Conservation (phyloP, 2,329 filamentous ascomycete genomes). For the Beauveria scarabaeidicola region DNA sequence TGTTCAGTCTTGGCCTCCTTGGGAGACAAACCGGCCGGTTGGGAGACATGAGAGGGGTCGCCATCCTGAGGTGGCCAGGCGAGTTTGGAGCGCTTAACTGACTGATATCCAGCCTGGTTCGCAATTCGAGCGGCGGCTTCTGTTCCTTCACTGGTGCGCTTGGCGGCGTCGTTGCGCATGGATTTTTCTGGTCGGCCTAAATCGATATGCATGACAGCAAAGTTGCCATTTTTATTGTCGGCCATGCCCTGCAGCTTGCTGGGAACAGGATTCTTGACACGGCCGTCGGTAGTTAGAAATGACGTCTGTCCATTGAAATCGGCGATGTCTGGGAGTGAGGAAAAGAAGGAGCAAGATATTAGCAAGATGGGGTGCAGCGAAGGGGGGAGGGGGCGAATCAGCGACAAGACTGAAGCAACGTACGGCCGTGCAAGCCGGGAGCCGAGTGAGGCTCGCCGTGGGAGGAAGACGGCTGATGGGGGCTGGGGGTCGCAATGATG, state of each 20-base stretch:
- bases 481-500: constrained; percentile 1
- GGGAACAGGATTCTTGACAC: constrained; percentile 47
- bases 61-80: constrained; percentile 22
- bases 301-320: constrained; percentile 15
- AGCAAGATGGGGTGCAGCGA: not conserved
- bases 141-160: constrained; percentile 54
- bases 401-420: not conserved
- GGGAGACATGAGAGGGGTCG: constrained; percentile 14
- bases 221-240: constrained; percentile 49
- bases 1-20: constrained; percentile 51
- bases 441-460: constrained; percentile 1
- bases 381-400: not conserved
- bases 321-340: constrained; percentile 1
- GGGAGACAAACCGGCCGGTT: constrained; percentile 18
- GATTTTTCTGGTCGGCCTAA: constrained; percentile 37
- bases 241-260: constrained; percentile 54
- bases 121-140: constrained; percentile 49
- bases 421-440: constrained; percentile 5
- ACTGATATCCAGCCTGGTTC: constrained; percentile 44
- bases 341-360: not conserved
- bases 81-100: constrained; percentile 36
- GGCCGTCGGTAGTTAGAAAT: constrained; percentile 21
- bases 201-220: constrained; percentile 55
- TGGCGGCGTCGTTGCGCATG: constrained; percentile 45
- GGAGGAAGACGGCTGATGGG: not conserved